These are phyloP conservation scores for Polychaeton citri DNA, from an alignment of 2,329 filamentous ascomycete species.

Conservation along the genomic window DNA sequence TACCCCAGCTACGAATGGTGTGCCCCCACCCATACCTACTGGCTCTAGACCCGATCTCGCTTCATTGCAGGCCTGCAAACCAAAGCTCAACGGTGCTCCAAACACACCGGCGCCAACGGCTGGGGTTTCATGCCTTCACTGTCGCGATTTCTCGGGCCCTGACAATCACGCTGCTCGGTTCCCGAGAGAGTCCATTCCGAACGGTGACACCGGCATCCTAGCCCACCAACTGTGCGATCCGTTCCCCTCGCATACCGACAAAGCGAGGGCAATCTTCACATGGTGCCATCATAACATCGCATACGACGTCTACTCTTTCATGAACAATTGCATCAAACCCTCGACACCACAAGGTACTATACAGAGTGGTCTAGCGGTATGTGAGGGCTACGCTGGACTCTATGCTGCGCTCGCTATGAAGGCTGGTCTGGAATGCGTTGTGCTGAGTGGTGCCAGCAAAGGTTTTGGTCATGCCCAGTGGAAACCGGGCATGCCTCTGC, in stretches of 20 bases:
- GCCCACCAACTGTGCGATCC: slow-evolving; percentile 64
- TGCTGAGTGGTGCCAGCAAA: slow-evolving; percentile 72
- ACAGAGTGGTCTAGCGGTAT: slow-evolving; percentile 68
- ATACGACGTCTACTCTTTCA: slow-evolving; percentile 74
- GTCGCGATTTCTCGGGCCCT: slow-evolving; percentile 74
- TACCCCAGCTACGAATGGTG: slow-evolving; percentile 7
- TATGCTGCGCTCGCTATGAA: slow-evolving; percentile 66
- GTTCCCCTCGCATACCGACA: slow-evolving; percentile 81
- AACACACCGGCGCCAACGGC: slow-evolving; percentile 20
- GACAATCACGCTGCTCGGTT: slow-evolving; percentile 68
- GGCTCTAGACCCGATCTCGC: slow-evolving; percentile 45
- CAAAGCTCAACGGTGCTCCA: slow-evolving; percentile 15
- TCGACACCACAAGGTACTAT: slow-evolving; percentile 63
- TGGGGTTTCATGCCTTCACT: slow-evolving; percentile 52
- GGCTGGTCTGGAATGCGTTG: slow-evolving; percentile 64
- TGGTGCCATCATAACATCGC: slow-evolving; percentile 91
- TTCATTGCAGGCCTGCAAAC: slow-evolving; percentile 41
- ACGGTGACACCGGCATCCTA: slow-evolving; percentile 54
- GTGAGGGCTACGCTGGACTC: slow-evolving; percentile 76
- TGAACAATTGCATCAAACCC: slow-evolving; percentile 51
- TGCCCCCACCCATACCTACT: slow-evolving; percentile 39
- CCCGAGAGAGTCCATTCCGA: slow-evolving; percentile 59
- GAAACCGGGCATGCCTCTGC: slow-evolving; percentile 49
- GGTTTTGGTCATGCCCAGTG: slow-evolving; percentile 60
- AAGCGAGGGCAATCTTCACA: slow-evolving; percentile 82